Evolutionary conservation across 495 filamentous ascomycete species (phyloP), one percentile per base, ranked within the genome.

Genomic region (Neurospora intermedia): DNA sequence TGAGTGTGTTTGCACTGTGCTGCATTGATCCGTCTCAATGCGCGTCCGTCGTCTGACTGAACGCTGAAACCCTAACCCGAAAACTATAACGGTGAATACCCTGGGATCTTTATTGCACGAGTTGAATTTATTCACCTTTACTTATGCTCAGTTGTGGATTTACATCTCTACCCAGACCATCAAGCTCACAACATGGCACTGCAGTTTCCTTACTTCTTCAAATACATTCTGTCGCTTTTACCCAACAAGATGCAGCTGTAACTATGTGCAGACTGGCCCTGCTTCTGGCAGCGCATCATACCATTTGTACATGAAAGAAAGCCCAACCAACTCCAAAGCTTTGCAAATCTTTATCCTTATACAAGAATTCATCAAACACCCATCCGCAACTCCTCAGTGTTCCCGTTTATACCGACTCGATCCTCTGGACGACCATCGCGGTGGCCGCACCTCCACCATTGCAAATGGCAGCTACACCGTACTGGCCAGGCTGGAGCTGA

Each of bases 401-500:
- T 27, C 31, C 35, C 70, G 74, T 62, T 81, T 76, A 89, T 75
- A 91, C 90, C 72, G 84, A 87, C 45, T 93, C 91, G 70, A 98
- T 85, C 70, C 92, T 90, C 84, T 98, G 94, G 66, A 99, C 93
- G 59, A 99, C 93, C 82, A 99, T 89, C 0, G 94, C 95, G 27
- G 91, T 94, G 3, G 94, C 93, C 7, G 93, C 95, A 66, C 95
- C 95, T 20, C 96, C 96, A 62, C 96, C 96, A 77, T 99, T 99
- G 83, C 96, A 99, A 73, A 99, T 97, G 11, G 95, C 95, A 20
- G 94, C 96, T 71, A 94, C 91, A 27, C 96, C 96, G 80, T 97
- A 98, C 84, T 99, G 92, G 20, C 94, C 96, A 42, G 90, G 88
- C 82, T 95, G 90, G 71, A 99, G 85, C 80, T 94, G 92, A 81